Base-by-base conservation (phyloP, 139 green algal species). In the Haematococcus lacustris region DNA sequence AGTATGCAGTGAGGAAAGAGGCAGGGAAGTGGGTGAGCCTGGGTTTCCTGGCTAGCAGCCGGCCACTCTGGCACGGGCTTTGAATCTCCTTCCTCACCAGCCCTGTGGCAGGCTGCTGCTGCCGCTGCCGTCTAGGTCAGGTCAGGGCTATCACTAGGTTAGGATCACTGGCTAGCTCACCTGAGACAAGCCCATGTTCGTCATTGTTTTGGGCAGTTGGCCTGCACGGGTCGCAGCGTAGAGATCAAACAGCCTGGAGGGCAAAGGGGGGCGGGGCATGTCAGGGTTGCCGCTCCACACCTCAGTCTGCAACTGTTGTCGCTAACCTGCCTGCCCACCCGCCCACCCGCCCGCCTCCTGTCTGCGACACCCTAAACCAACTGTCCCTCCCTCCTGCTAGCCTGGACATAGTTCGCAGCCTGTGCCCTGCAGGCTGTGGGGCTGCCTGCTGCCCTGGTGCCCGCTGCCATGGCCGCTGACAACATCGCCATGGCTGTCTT, bases 401-500 rank as follows among this genome's bases (percentile, higher is more conserved):
- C n/a, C n/a, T 57, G 47, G 13, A 21, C 47, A 13, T 57, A n/a
- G 47, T 63, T 7, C 53, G 33, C 26, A 63, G 32, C 9, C 26
- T 63, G 53, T 25, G 53, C 17, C 7, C 33, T 3, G 32, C 53
- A 33, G 53, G 26, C 17, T 25, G 7, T 28, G n/a, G n/a, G n/a
- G n/a, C n/a, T n/a, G n/a, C n/a, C n/a, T n/a, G n/a, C n/a, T n/a
- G n/a, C n/a, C n/a, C 32, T 33, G 9, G 33, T 94, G 3, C 85
- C 85, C 0, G 80, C 76, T 6, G 82, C 87, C 2, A 92, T 95
- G 78, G 82, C 90, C 0, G 84, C 83, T 1, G 91, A 95, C 76
- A 96, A 94, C 70, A 66, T 93, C 0, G 83, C 73, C 2, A 96
- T 95, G 91, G 82, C n/a, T n/a, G n/a, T n/a, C n/a, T n/a, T n/a